phyloP scores from a whole-genome alignment of 805 yeast genomes.

The Metschnikowia similis region DNA sequence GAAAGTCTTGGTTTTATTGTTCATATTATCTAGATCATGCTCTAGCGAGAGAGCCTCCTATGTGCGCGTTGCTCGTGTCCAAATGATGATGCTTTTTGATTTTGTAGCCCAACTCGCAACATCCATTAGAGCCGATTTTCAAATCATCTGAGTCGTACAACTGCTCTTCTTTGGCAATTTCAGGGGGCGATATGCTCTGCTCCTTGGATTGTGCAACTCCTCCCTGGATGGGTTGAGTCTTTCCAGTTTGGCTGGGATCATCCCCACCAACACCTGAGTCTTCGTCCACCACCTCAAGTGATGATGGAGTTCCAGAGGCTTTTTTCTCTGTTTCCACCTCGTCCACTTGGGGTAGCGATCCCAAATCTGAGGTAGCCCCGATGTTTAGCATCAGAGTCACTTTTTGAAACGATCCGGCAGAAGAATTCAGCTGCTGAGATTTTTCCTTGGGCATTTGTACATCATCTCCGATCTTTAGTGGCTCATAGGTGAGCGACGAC shows the following conservation, averaged over 20 bases:
- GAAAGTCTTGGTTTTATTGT: not conserved
- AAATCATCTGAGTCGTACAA: slow-evolving; percentile 14
- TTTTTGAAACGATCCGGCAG: slow-evolving; percentile 11
- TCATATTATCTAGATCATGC: not conserved
- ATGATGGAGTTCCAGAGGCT: not conserved
- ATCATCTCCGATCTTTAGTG: slow-evolving; percentile 13
- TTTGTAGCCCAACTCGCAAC: slow-evolving; percentile 40
- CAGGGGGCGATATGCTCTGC: not conserved
- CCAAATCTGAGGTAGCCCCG: slow-evolving; percentile 5
- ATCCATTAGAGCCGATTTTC: slow-evolving; percentile 24
- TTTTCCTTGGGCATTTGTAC: slow-evolving; percentile 10
- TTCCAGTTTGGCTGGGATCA: not conserved
- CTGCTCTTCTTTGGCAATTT: slow-evolving; percentile 10
- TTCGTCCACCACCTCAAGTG: slow-evolving; percentile 12
- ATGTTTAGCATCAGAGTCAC: slow-evolving; percentile 32
- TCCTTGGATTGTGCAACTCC: not conserved
- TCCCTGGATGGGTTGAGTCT: not conserved
- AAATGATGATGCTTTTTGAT: slow-evolving; percentile 41
- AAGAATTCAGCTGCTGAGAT: slow-evolving; percentile 10
- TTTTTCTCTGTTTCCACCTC: slow-evolving; percentile 5
- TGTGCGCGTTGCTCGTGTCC: slow-evolving; percentile 32
- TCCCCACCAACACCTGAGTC: not conserved
- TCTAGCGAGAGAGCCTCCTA: slow-evolving; percentile 24
- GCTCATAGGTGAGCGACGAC: slow-evolving; percentile 23
- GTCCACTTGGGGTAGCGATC: slow-evolving; percentile 2